These are phyloP conservation scores for Quercus ilex DNA, from an alignment of 306 rosid species.

Conservation along the genomic window DNA sequence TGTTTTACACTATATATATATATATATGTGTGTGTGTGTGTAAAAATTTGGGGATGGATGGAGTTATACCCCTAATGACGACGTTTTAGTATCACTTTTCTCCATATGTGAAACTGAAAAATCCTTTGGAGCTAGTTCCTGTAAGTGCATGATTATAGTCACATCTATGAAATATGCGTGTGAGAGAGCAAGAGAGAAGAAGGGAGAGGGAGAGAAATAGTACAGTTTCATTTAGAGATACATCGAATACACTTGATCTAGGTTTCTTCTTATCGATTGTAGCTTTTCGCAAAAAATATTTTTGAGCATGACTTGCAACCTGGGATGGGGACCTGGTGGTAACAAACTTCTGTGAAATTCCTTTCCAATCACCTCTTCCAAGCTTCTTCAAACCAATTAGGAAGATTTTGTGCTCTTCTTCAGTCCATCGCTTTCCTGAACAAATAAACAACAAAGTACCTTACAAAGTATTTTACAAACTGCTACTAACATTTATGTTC, in stretches of 20 bases:
- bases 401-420: slow-evolving; percentile 50
- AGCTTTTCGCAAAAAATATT: slow-evolving; percentile 45
- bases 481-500: too few relatives aligned
- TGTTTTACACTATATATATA: too few relatives aligned
- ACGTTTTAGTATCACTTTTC: background rate
- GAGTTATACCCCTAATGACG: background rate
- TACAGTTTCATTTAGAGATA: slow-evolving; percentile 12
- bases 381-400: slow-evolving; percentile 39
- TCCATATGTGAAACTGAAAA: background rate
- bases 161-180: too few relatives aligned
- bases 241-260: slow-evolving; percentile 56
- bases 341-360: slow-evolving; percentile 49
- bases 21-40: too few relatives aligned
- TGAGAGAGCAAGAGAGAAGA: too few relatives aligned
- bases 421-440: slow-evolving; percentile 53
- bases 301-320: slow-evolving; percentile 76
- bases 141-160: too few relatives aligned
- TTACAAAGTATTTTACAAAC: too few relatives aligned
- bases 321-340: slow-evolving; percentile 52
- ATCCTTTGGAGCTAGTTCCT: too few relatives aligned
- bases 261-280: slow-evolving; percentile 36
- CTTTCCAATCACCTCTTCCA: slow-evolving; percentile 76
- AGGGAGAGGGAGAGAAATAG: too few relatives aligned
- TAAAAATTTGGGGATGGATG: background rate
- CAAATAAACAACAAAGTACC: background rate